Conservation (phyloP, 1,139 yeast species). For the Saccharomyces hybrid region DNA sequence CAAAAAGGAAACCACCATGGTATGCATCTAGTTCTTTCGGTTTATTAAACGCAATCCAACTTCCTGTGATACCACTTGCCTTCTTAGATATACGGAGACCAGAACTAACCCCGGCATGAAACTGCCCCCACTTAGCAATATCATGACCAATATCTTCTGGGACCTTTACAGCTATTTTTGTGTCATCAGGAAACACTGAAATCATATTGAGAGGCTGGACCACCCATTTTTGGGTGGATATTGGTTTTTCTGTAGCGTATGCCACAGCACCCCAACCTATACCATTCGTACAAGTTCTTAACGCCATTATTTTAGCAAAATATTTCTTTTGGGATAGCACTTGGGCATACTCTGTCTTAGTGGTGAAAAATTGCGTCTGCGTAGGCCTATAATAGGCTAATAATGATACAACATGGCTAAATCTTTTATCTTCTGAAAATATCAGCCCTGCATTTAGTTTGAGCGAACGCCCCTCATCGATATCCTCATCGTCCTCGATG, state of each 20-base stretch:
- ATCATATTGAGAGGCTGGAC: constrained; percentile 70
- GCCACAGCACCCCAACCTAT: constrained; percentile 68
- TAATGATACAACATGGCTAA: constrained; percentile 65
- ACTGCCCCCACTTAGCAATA: constrained; percentile 72
- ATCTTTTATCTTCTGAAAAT: constrained; percentile 72
- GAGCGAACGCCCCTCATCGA: constrained; percentile 16
- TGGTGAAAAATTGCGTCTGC: constrained; percentile 20
- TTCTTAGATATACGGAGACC: constrained; percentile 71
- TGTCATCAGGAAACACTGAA: constrained; percentile 60
- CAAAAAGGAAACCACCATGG: constrained; percentile 93
- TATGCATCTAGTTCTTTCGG: constrained; percentile 64
- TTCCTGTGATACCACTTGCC: constrained; percentile 70
- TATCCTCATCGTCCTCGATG: constrained; percentile 13
- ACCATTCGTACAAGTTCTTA: constrained; percentile 70
- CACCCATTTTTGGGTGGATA: constrained; percentile 78
- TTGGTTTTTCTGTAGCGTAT: constrained; percentile 64
- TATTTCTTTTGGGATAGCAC: constrained; percentile 44
- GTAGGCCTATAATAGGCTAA: constrained; percentile 21
- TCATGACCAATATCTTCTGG: constrained; percentile 48
- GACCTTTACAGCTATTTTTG: constrained; percentile 50
- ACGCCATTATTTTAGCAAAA: constrained; percentile 55
- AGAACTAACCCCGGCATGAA: constrained; percentile 87
- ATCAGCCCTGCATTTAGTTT: constrained; percentile 39
- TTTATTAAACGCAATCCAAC: constrained; percentile 87
- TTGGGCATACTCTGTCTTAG: constrained; percentile 22